Percentiles rank a stretch among this genome's conserved stretches.
Conservation (phyloP, 768 basidiomycete species). For the Trametes elegans region DNA sequence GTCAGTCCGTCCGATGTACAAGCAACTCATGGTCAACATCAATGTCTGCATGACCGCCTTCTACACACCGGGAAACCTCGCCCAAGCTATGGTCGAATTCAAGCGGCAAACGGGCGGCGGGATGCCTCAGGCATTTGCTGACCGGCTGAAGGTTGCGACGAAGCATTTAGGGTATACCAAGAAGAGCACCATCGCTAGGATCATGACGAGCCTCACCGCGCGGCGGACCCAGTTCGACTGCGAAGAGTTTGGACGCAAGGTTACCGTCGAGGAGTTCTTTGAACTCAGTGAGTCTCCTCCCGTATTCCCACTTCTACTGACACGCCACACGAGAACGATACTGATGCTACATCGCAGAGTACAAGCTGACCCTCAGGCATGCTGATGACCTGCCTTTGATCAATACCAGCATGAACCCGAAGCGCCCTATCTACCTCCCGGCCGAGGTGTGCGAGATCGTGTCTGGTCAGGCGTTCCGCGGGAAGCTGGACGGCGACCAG, state of each 20-base stretch:
- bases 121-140: slow-evolving; percentile 46
- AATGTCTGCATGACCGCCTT: slow-evolving; percentile 56
- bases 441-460: slow-evolving; percentile 71
- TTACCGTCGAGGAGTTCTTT: slow-evolving; percentile 68
- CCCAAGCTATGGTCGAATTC: slow-evolving; percentile 54
- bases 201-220: slow-evolving; percentile 23
- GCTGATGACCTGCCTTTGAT: slow-evolving; percentile 37
- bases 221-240: slow-evolving; percentile 46
- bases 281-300: slow-evolving; percentile 46
- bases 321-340: too few species aligned
- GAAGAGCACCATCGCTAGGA: slow-evolving; percentile 41
- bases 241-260: slow-evolving; percentile 51
- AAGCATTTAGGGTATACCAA: slow-evolving; percentile 51
- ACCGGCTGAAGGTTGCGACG: slow-evolving; percentile 57
- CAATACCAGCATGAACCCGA: slow-evolving; percentile 30
- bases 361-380: slow-evolving; percentile 48
- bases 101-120: slow-evolving; percentile 39
- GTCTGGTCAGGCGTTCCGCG: slow-evolving; percentile 57
- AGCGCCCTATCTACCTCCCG: slow-evolving; percentile 46
- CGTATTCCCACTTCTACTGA: too few species aligned
- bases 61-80: slow-evolving; percentile 60
- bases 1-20: slow-evolving; percentile 48
- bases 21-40: slow-evolving; percentile 52
- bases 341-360: slow-evolving; percentile 41
- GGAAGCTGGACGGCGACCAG: slow-evolving; percentile 57